Evolutionary conservation across 2,329 filamentous ascomycete genomes (phyloP).

Genomic region (Aspergillus oerlinghausenensis): DNA sequence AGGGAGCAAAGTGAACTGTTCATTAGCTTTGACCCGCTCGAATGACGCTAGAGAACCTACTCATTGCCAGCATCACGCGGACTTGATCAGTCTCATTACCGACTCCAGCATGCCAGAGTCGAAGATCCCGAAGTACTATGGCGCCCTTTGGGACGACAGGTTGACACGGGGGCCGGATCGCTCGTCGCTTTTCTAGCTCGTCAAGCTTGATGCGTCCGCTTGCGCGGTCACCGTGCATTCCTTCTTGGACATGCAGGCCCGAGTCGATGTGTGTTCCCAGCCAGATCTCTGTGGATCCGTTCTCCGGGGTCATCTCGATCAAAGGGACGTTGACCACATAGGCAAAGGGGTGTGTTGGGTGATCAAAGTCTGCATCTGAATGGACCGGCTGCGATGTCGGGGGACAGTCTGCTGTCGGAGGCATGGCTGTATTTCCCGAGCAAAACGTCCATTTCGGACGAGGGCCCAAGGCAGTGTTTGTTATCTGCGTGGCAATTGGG

Average conservation of each 20-base stretch:
- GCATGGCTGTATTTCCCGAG: conserved; percentile 50
- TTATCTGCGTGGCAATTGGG: conserved; percentile 38
- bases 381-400: conserved; percentile 48
- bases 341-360: conserved; percentile 53
- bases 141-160: conserved; percentile 52
- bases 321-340: conserved; percentile 53
- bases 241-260: conserved; percentile 42
- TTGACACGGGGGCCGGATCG: conserved; percentile 45
- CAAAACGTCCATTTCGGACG: conserved; percentile 54
- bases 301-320: conserved; percentile 47
- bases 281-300: conserved; percentile 58
- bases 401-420: conserved; percentile 37
- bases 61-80: conserved; percentile 57
- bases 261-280: conserved; percentile 48
- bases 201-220: conserved; percentile 46
- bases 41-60: conserved; percentile 1
- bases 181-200: conserved; percentile 34
- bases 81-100: conserved; percentile 45
- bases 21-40: conserved; percentile 7
- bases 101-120: conserved; percentile 62
- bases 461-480: conserved; percentile 51
- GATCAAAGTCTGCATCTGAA: conserved; percentile 55
- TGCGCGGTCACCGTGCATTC: conserved; percentile 48
- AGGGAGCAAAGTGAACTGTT: neutral
- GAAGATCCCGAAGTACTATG: conserved; percentile 55